phyloP scores from a whole-genome alignment of 75 land plant genomes.

The Cupressus sempervirens region DNA sequence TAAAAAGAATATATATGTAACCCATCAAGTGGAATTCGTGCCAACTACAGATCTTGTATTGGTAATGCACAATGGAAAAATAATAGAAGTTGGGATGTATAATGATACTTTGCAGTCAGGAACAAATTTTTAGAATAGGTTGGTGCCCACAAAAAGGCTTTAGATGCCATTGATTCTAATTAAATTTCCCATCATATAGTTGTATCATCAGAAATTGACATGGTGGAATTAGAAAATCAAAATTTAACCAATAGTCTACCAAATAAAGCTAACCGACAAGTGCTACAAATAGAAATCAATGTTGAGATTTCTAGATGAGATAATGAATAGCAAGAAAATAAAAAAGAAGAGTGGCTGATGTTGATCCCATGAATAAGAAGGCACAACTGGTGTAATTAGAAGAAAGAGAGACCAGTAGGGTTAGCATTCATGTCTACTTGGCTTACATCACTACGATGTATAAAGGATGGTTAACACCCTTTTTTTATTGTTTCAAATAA shows the following conservation, averaged over 20 bases:
- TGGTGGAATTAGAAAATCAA: not conserved
- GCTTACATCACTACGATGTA: constrained; percentile 64
- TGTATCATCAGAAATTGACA: not conserved
- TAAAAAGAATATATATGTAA: constrained; percentile 72
- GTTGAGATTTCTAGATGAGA: constrained; percentile 11
- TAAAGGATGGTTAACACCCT: constrained; percentile 44
- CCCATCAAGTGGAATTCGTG: constrained; percentile 86
- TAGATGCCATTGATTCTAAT: constrained; percentile 37
- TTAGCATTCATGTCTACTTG: constrained; percentile 72
- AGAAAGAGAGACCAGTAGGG: constrained; percentile 72
- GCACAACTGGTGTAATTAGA: constrained; percentile 72
- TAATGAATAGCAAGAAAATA: constrained; percentile 1
- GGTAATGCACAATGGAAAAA: constrained; percentile 82
- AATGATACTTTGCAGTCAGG: constrained; percentile 52
- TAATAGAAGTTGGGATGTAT: constrained; percentile 65
- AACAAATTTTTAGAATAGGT: constrained; percentile 63
- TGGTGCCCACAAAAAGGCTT: constrained; percentile 66
- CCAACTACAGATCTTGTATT: constrained; percentile 63
- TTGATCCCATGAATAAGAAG: constrained; percentile 15
- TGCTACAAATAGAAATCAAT: constrained; percentile 16
- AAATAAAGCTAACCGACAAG: constrained; percentile 5
- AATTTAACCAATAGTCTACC: not conserved
- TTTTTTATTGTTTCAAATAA: constrained; percentile 50
- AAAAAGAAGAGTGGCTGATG: not conserved
- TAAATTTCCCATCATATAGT: not conserved